phyloP scores from a whole-genome alignment of 2,329 filamentous ascomycete species.

The Venturia effusa region DNA sequence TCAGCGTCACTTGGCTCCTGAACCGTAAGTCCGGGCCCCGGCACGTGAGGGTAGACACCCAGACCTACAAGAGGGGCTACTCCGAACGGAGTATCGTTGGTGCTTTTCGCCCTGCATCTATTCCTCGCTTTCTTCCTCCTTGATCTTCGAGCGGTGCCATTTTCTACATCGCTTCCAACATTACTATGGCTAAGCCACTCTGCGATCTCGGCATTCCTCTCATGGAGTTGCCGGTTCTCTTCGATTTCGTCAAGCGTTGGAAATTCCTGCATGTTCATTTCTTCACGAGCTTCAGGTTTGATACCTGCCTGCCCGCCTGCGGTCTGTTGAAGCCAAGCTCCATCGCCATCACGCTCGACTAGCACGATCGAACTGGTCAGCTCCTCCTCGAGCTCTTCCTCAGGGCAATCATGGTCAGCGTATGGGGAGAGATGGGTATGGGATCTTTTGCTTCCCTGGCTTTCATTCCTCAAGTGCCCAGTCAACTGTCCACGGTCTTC shows the following conservation, averaged over 20 bases:
- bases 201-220: conserved; percentile 43
- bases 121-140: conserved; percentile 15
- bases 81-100: conserved; percentile 24
- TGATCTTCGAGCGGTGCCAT: conserved; percentile 22
- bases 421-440: conserved; percentile 28
- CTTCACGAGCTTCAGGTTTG: conserved; percentile 34
- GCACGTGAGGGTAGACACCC: conserved; percentile 32
- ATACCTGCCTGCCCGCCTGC: conserved; percentile 25
- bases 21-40: conserved; percentile 39
- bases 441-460: conserved; percentile 16
- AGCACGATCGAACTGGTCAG: neutral
- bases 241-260: conserved; percentile 41
- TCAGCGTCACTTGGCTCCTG: conserved; percentile 26
- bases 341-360: neutral
- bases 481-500: neutral
- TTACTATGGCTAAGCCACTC: conserved; percentile 39
- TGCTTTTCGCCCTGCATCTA: conserved; percentile 38
- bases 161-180: conserved; percentile 37
- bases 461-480: conserved; percentile 2
- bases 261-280: conserved; percentile 30
- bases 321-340: neutral
- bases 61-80: conserved; percentile 20
- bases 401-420: conserved; percentile 23
- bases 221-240: conserved; percentile 33
- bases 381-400: conserved; percentile 15